Conservation (phyloP, 192 early-diverging fungal genomes). For the Ambispora gerdemannii region DNA sequence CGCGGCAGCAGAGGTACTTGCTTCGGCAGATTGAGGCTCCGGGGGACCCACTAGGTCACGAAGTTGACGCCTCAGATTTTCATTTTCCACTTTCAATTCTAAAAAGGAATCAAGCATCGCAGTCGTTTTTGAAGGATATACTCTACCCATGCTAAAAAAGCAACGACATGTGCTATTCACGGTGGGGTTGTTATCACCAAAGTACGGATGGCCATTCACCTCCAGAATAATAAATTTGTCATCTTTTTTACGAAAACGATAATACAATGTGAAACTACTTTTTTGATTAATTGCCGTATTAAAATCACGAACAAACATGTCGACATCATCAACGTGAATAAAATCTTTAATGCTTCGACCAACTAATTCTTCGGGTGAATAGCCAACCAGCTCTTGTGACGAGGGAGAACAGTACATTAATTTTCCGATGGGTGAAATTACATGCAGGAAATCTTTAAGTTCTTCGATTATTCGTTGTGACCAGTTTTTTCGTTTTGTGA, state of each 20-base stretch:
- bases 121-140: slow-evolving; percentile 40
- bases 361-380: slow-evolving; percentile 44
- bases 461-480: slow-evolving; percentile 45
- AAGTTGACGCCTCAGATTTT: slow-evolving; percentile 37
- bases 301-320: slow-evolving; percentile 47
- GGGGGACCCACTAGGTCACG: slow-evolving; percentile 21
- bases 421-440: slow-evolving; percentile 44
- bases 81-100: slow-evolving; percentile 48
- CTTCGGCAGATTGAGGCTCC: slow-evolving; percentile 28
- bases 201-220: slow-evolving; percentile 42
- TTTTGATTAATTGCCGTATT: slow-evolving; percentile 37
- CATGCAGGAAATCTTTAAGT: slow-evolving; percentile 46
- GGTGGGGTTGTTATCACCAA: slow-evolving; percentile 32
- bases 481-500: slow-evolving; percentile 50
- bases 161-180: slow-evolving; percentile 34
- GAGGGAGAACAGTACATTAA: slow-evolving; percentile 48
- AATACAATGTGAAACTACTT: slow-evolving; percentile 40
- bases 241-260: slow-evolving; percentile 45
- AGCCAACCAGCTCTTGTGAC: slow-evolving; percentile 41
- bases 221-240: slow-evolving; percentile 42
- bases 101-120: slow-evolving; percentile 45
- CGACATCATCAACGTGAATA: slow-evolving; percentile 47
- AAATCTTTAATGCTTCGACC: slow-evolving; percentile 47
- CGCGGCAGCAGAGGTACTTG: not conserved
- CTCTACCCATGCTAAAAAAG: slow-evolving; percentile 46